Evolutionary conservation across 441 rosid species (phyloP).

Genomic region (Jatropha podagrica): DNA sequence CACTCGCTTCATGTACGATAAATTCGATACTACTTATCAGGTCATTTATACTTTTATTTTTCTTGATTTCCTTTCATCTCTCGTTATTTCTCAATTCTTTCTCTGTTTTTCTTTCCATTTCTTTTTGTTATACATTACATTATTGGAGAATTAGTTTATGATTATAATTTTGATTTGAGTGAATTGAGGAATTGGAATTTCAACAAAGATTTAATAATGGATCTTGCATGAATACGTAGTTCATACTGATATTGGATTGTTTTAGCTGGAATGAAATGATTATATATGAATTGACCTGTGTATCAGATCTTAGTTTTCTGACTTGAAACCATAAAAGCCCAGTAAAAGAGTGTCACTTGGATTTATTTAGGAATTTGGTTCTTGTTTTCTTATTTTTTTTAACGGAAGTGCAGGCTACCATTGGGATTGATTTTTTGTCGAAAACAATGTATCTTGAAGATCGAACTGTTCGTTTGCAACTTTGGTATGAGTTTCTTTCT

Average conservation of each 20-base stretch:
- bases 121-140: too few species aligned
- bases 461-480: slow-evolving; percentile 55
- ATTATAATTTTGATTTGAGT: not conserved
- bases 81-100: not conserved
- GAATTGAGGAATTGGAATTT: not conserved
- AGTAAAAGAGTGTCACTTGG: not conserved
- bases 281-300: too few species aligned
- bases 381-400: not conserved
- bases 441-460: slow-evolving; percentile 65
- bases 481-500: slow-evolving; percentile 39
- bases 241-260: too few species aligned
- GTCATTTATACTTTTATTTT: slow-evolving; percentile 22
- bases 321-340: not conserved
- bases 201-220: not conserved
- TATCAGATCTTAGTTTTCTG: not conserved
- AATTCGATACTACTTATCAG: slow-evolving; percentile 91
- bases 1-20: slow-evolving; percentile 94
- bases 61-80: not conserved
- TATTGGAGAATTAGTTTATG: not conserved
- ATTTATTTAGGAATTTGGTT: not conserved
- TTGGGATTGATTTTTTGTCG: slow-evolving; percentile 69
- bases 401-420: slow-evolving; percentile 51
- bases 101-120: too few species aligned
- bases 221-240: not conserved
- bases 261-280: too few species aligned